phyloP scores from a whole-genome alignment of 31 red algal species.

The Asparagopsis taxiformis region DNA sequence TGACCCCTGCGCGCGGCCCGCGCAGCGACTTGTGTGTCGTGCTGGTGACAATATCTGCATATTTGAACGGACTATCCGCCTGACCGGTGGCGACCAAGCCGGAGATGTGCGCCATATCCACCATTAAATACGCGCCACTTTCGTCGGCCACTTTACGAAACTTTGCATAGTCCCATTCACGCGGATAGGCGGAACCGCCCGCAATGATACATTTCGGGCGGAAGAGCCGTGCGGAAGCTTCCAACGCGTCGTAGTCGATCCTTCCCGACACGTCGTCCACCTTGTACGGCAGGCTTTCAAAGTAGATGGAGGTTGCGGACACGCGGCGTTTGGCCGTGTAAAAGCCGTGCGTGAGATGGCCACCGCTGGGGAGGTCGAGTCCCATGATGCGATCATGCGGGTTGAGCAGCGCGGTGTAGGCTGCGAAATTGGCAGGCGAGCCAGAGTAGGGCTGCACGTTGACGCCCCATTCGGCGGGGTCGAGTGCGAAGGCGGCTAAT shows the following conservation, averaged over 20 bases:
- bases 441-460: slow-evolving; percentile 97
- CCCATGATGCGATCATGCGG: slow-evolving; percentile 99
- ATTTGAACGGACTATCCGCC: slow-evolving; percentile 80
- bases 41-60: slow-evolving; percentile 93
- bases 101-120: slow-evolving; percentile 99
- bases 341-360: slow-evolving; percentile 99
- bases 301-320: slow-evolving; percentile 94
- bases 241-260: slow-evolving; percentile 92
- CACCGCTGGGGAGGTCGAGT: slow-evolving; percentile 88
- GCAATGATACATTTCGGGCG: slow-evolving; percentile 88
- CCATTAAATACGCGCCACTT: slow-evolving; percentile 87
- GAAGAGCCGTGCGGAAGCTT: slow-evolving; percentile 62
- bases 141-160: slow-evolving; percentile 87
- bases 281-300: slow-evolving; percentile 94
- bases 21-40: slow-evolving; percentile 99
- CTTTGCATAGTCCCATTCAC: slow-evolving; percentile 96
- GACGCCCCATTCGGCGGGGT: slow-evolving; percentile 87
- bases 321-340: slow-evolving; percentile 90
- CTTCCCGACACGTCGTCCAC: slow-evolving; percentile 76
- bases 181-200: slow-evolving; percentile 92
- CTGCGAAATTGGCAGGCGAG: slow-evolving; percentile 97
- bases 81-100: slow-evolving; percentile 90
- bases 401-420: slow-evolving; percentile 90
- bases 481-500: slow-evolving; percentile 75
- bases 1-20: slow-evolving; percentile 94